phyloP scores from a whole-genome alignment of 805 yeast genomes.

The Candida montana region DNA sequence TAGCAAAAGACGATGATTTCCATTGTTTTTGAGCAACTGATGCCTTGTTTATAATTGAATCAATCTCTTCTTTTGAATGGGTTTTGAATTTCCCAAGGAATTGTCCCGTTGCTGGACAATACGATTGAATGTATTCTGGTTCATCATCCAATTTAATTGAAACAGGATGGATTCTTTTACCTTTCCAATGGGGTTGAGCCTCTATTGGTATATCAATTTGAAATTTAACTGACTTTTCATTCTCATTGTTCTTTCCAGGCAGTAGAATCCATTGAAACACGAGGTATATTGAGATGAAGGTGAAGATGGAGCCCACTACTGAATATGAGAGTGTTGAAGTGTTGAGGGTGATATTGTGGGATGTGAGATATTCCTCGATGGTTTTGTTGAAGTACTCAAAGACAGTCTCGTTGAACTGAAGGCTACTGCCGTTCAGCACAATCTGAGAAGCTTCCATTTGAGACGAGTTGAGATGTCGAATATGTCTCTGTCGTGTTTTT shows the following conservation, averaged over 20 bases:
- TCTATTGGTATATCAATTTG: constrained; percentile 62
- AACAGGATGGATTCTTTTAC: constrained; percentile 66
- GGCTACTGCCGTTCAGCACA: constrained; percentile 18
- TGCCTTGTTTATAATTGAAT: constrained; percentile 44
- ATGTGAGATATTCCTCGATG: constrained; percentile 16
- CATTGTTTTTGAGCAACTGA: constrained; percentile 29
- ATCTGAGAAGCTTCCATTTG: constrained; percentile 10
- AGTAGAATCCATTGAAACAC: constrained; percentile 10
- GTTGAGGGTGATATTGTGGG: constrained; percentile 7
- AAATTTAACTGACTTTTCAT: constrained; percentile 35
- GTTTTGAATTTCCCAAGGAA: constrained; percentile 68
- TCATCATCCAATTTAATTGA: constrained; percentile 54
- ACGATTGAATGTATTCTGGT: constrained; percentile 67
- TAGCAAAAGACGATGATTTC: constrained; percentile 44
- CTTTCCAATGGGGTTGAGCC: constrained; percentile 89
- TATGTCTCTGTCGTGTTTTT: neutral
- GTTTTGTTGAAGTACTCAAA: constrained; percentile 18
- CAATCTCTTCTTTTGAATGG: constrained; percentile 65
- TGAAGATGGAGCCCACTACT: constrained; percentile 11
- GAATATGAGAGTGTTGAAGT: constrained; percentile 18
- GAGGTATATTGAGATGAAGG: constrained; percentile 11
- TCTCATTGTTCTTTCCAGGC: constrained; percentile 1
- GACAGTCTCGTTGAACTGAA: constrained; percentile 22
- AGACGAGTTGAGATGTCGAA: neutral
- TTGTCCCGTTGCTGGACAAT: constrained; percentile 97